Evolutionary conservation across 306 rosid genomes (phyloP).

Genomic region (Senna tora): DNA sequence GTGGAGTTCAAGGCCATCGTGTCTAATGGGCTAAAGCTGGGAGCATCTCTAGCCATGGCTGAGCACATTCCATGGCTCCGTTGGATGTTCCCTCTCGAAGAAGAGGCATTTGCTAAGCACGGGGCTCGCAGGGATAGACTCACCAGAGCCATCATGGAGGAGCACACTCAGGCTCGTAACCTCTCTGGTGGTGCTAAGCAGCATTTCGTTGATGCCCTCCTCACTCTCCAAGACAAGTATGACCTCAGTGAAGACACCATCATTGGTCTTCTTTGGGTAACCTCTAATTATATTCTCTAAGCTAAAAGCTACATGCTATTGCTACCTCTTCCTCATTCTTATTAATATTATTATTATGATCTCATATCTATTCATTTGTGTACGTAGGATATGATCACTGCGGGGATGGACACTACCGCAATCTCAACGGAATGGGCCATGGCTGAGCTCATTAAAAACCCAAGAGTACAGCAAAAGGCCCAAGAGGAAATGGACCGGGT

Average conservation of each 20-base stretch:
- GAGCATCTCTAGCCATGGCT: constrained; percentile 81
- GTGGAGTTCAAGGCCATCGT: constrained; percentile 70
- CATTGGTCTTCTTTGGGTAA: constrained; percentile 90
- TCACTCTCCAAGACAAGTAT: constrained; percentile 74
- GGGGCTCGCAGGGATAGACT: constrained; percentile 75
- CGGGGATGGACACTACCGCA: constrained; percentile 85
- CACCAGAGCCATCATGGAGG: constrained; percentile 86
- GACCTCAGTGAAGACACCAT: constrained; percentile 91
- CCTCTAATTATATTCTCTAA: no score
- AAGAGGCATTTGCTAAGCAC: constrained; percentile 78
- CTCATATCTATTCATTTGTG: no score
- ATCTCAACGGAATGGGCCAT: constrained; percentile 87
- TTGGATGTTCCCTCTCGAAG: constrained; percentile 89
- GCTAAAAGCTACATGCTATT: no score
- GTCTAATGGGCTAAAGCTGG: constrained; percentile 72
- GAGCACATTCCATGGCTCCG: constrained; percentile 91
- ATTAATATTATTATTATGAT: no score
- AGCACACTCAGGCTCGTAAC: constrained; percentile 73
- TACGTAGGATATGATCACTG: constrained; percentile 81
- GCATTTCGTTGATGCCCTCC: constrained; percentile 87
- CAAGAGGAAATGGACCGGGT: constrained; percentile 78
- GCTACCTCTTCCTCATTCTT: no score
- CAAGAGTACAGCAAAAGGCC: constrained; percentile 81
- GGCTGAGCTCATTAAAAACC: constrained; percentile 80
- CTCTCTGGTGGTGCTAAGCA: constrained; percentile 68